Conservation (phyloP, 192 early-diverging fungal genomes). For the Coemansia sp. region DNA sequence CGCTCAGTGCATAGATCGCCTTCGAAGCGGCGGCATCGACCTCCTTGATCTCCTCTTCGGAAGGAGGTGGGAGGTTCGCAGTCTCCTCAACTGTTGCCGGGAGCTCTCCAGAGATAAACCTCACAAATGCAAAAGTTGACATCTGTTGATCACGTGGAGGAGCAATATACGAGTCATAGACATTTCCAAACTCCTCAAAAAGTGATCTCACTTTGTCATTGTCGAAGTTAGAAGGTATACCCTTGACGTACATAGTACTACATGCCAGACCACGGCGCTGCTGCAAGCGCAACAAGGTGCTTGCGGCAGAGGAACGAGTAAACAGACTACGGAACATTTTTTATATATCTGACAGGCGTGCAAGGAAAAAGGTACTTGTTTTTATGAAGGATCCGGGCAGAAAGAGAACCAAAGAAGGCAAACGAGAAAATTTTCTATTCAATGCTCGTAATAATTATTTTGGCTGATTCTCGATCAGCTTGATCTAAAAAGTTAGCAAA, state of each 20-base stretch:
- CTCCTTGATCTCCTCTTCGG: slow-evolving; percentile 18
- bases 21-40: slow-evolving; percentile 7
- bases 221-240: slow-evolving; percentile 14
- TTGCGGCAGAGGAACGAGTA: slow-evolving; percentile 22
- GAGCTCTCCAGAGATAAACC: slow-evolving; percentile 36
- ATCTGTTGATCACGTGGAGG: not conserved
- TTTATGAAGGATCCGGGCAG: too few species aligned
- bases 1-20: slow-evolving; percentile 19
- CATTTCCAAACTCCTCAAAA: slow-evolving; percentile 25
- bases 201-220: slow-evolving; percentile 16
- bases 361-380: too few species aligned
- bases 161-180: slow-evolving; percentile 25
- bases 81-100: slow-evolving; percentile 36
- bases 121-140: slow-evolving; percentile 29
- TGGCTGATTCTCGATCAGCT: not conserved
- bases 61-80: slow-evolving; percentile 22
- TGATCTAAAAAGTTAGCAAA: too few species aligned
- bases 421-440: too few species aligned
- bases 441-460: too few species aligned
- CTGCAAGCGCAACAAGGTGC: slow-evolving; percentile 12
- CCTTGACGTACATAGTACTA: slow-evolving; percentile 26
- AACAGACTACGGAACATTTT: slow-evolving; percentile 41
- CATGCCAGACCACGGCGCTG: slow-evolving; percentile 39
- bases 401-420: too few species aligned
- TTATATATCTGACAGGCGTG: not conserved